Base-by-base conservation (phyloP, 225 moss, liverwort and hornwort genomes). In the Polytrichum commune region DNA sequence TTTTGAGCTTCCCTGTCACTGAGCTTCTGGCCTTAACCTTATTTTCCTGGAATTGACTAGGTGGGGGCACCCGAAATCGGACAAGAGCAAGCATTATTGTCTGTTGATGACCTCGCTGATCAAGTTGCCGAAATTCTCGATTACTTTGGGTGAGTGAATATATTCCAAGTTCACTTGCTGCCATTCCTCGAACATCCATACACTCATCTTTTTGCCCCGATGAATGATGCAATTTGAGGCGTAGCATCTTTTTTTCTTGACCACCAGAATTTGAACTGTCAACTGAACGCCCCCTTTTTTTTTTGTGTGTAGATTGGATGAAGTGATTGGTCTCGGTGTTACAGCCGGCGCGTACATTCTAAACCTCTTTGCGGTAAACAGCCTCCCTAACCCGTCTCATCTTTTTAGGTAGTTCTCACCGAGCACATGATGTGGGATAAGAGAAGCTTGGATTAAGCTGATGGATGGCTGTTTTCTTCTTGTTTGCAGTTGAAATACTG, bases 91-190 rank as follows among this genome's bases (percentile, higher is more conserved):
- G 86, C 85, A 19, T 19, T 77, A 5, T 76, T 83, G 27, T 88
- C 69, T 26, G 89, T 90, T 1, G 91, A 89, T 73, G 90, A 97
- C 72, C 77, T 97, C 68, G 89, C 90, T 13, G 92, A 93, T 57
- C 97, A 97, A 80, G 90, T 94, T 30, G 94, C 90, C 16, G 94
- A 94, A 76, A 86, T 97, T 16, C 65, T 97, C 67, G 97, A 97
- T 76, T 92, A 85, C 54, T 97, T 97, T 29, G 91, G 94, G 81
- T 86, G 60, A 72, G 81, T 7, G 16, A 35, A 46, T 4, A 3
- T 16, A 46, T 46, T 3, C 4, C 16, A 1, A 46, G 13, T 46
- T 46, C 13, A 4, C 13, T 46, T 46, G 0, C 46, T 46, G 46
- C 13, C 46, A 46, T 46, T 16, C 32, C 13, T 46, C 46, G 4